These are phyloP conservation scores for Ustilago curta DNA, from an alignment of 1,284 basidiomycete genomes.

Conservation along the genomic window DNA sequence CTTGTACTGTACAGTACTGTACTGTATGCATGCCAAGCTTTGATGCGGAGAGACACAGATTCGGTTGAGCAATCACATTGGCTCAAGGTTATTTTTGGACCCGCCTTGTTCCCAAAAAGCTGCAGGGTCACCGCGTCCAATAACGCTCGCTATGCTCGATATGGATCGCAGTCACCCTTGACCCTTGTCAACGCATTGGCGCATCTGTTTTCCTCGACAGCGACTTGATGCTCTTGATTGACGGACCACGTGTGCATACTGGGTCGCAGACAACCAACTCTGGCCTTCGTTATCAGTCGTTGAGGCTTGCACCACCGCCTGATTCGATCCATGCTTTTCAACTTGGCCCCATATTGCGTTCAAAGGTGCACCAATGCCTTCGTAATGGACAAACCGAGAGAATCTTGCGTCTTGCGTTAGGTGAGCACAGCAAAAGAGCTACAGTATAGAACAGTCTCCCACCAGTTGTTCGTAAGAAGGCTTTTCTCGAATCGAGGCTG, in stretches of 20 bases:
- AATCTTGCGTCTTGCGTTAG: too few species aligned
- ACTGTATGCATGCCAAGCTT: constrained; percentile 8
- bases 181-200: too few species aligned
- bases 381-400: background rate
- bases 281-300: background rate
- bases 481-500: constrained; percentile 44
- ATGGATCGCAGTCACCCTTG: too few species aligned
- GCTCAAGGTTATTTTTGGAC: background rate
- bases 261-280: background rate
- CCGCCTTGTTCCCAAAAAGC: background rate
- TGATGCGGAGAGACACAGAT: background rate
- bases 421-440: too few species aligned
- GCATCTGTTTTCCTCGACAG: background rate
- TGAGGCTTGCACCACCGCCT: too few species aligned
- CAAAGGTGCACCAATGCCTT: too few species aligned
- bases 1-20: too few species aligned
- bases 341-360: too few species aligned
- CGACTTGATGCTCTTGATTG: background rate
- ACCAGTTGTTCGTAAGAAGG: constrained; percentile 12
- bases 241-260: constrained; percentile 8
- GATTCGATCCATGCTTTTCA: too few species aligned
- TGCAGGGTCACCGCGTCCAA: background rate
- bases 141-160: too few species aligned
- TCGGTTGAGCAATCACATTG: too few species aligned
- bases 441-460: background rate